Conservation (phyloP, 1,284 basidiomycete species). For the Ceratobasidium sp. region DNA sequence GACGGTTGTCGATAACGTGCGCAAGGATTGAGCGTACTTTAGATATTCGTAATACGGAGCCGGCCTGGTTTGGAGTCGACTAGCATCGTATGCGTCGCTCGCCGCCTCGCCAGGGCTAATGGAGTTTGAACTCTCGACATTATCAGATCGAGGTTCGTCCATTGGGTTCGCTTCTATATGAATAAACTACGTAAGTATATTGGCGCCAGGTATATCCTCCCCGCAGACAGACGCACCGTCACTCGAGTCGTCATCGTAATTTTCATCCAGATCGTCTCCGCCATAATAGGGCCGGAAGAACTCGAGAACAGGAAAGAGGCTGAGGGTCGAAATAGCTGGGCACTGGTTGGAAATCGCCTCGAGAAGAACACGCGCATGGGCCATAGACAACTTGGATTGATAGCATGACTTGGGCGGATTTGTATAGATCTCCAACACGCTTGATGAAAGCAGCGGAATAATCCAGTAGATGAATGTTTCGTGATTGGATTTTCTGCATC, state of each 20-base stretch:
- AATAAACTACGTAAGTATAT: no score
- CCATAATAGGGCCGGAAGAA: not conserved
- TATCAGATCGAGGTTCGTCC: no score
- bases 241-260: no score
- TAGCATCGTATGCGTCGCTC: no score
- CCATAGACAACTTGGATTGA: not conserved
- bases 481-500: not conserved
- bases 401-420: not conserved
- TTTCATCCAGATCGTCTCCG: not conserved
- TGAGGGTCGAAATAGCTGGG: not conserved
- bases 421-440: not conserved
- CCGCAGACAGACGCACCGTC: no score
- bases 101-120: no score
- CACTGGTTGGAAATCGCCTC: not conserved
- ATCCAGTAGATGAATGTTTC: not conserved
- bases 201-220: no score
- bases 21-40: not conserved
- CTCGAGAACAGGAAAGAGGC: not conserved
- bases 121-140: no score
- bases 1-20: not conserved
- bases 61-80: no score
- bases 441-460: not conserved
- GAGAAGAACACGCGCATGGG: not conserved
- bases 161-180: no score
- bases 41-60: not conserved